A percentile compares a stretch with the other conserved stretches of the same genome.
phyloP scores from a whole-genome alignment of 768 basidiomycete species.

The Boletus rubroflammeus region DNA sequence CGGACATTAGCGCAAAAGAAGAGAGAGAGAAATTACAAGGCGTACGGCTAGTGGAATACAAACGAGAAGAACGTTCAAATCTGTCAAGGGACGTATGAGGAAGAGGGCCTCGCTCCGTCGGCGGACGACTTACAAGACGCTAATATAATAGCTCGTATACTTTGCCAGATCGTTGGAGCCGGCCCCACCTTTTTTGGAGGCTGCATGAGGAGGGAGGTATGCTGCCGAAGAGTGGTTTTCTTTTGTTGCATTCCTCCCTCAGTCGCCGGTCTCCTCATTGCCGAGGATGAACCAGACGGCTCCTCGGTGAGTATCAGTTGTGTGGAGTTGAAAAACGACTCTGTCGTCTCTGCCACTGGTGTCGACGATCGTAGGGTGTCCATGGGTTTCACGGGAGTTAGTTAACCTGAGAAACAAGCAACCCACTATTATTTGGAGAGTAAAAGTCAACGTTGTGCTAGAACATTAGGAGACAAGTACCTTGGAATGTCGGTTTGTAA shows the following conservation, averaged over 20 bases:
- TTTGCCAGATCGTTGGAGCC: slow-evolving; percentile 43
- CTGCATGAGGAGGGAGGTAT: slow-evolving; percentile 31
- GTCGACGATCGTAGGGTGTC: slow-evolving; percentile 7
- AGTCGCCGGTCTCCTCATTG: slow-evolving; percentile 7
- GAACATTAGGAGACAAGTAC: background rate
- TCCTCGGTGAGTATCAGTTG: slow-evolving; percentile 3
- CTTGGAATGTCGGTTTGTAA: background rate
- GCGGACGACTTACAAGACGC: slow-evolving; percentile 51
- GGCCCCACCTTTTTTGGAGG: slow-evolving; percentile 38
- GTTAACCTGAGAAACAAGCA: background rate
- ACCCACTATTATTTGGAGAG: slow-evolving; percentile 7
- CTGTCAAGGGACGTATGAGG: slow-evolving; percentile 32
- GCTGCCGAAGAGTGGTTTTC: slow-evolving; percentile 12
- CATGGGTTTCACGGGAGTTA: slow-evolving; percentile 10
- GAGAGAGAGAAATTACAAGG: background rate
- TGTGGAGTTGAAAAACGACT: slow-evolving; percentile 1
- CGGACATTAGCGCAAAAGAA: background rate
- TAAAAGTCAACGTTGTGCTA: background rate
- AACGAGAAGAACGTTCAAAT: slow-evolving; percentile 65
- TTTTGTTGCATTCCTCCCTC: slow-evolving; percentile 4
- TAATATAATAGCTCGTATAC: slow-evolving; percentile 50
- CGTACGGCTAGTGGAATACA: slow-evolving; percentile 70
- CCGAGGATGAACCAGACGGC: slow-evolving; percentile 9
- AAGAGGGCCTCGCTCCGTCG: background rate
- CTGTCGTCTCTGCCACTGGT: slow-evolving; percentile 11